phyloP scores from a whole-genome alignment of 306 rosid genomes.

The Malus sylvestris region DNA sequence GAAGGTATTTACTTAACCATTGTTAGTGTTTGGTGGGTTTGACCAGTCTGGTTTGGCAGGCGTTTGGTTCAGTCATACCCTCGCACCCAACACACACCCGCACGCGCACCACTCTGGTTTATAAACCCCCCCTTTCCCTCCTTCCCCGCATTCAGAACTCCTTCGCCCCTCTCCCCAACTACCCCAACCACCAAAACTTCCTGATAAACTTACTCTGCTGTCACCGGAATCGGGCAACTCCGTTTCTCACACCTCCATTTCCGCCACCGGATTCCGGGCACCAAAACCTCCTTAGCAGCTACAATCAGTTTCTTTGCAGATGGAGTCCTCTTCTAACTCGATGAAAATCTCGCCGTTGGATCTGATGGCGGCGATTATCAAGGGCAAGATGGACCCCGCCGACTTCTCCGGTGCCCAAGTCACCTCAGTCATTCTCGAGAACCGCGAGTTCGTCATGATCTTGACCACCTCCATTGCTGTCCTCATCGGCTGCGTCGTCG shows the following conservation, averaged over 20 bases:
- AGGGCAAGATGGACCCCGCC: conserved; percentile 61
- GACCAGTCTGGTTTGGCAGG: conserved; percentile 69
- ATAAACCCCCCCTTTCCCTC: conserved; percentile 1
- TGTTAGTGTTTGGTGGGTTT: conserved; percentile 43
- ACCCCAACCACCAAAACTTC: conserved; percentile 18
- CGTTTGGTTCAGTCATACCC: conserved; percentile 19
- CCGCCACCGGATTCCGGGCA: conserved; percentile 16
- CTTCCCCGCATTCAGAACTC: background rate
- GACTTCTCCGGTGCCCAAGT: conserved; percentile 30
- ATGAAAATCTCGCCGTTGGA: conserved; percentile 81
- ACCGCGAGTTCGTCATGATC: conserved; percentile 54
- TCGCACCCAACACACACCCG: background rate
- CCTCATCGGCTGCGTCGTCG: conserved; percentile 72
- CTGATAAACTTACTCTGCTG: conserved; percentile 4
- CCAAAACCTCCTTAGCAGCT: background rate
- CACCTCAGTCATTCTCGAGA: conserved; percentile 50
- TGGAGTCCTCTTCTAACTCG: conserved; percentile 57
- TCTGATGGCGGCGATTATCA: conserved; percentile 75
- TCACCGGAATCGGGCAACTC: conserved; percentile 22
- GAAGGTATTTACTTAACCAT: background rate
- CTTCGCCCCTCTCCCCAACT: conserved; percentile 9
- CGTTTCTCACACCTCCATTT: background rate
- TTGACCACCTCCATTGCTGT: conserved; percentile 83
- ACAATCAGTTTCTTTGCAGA: background rate
- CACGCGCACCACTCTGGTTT: background rate